phyloP scores from a whole-genome alignment of 1,139 yeast species.

The Magnusiomyces ingens region DNA sequence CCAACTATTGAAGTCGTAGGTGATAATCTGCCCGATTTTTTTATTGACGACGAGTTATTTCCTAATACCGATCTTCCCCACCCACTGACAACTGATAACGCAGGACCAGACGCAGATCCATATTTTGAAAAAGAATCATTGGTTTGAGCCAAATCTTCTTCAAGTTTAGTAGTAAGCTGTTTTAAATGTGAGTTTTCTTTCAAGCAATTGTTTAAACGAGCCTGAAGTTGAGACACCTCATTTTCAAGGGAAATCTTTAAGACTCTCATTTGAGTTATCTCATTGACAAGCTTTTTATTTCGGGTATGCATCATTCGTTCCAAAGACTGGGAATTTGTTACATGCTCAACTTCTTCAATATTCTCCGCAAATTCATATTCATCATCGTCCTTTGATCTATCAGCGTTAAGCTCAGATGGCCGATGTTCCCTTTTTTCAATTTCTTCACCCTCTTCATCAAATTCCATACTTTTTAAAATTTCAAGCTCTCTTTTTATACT shows the following conservation, averaged over 20 bases:
- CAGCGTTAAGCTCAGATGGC: constrained; percentile 18
- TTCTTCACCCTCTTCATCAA: constrained; percentile 35
- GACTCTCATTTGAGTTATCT: constrained; percentile 51
- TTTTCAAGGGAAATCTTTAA: constrained; percentile 41
- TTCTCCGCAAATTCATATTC: constrained; percentile 27
- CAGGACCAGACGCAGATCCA: constrained; percentile 31
- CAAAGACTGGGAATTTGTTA: constrained; percentile 19
- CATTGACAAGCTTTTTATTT: constrained; percentile 55
- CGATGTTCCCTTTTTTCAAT: constrained; percentile 29
- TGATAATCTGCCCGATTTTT: constrained; percentile 31
- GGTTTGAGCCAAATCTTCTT: constrained; percentile 53
- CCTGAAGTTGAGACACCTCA: constrained; percentile 40
- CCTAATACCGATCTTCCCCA: constrained; percentile 23
- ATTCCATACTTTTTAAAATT: constrained; percentile 67
- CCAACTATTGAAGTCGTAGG: constrained; percentile 34
- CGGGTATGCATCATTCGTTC: constrained; percentile 46
- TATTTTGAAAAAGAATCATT: constrained; percentile 22
- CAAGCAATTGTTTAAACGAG: constrained; percentile 37
- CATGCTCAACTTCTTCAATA: constrained; percentile 34
- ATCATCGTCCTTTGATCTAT: constrained; percentile 24
- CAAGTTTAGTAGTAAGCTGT: constrained; percentile 53
- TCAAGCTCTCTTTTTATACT: constrained; percentile 69
- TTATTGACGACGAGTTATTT: neutral
- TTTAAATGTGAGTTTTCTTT: constrained; percentile 35
- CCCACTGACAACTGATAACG: constrained; percentile 42